Conservation (phyloP, 139 green algal genomes). For the Penium margaritaceum region DNA sequence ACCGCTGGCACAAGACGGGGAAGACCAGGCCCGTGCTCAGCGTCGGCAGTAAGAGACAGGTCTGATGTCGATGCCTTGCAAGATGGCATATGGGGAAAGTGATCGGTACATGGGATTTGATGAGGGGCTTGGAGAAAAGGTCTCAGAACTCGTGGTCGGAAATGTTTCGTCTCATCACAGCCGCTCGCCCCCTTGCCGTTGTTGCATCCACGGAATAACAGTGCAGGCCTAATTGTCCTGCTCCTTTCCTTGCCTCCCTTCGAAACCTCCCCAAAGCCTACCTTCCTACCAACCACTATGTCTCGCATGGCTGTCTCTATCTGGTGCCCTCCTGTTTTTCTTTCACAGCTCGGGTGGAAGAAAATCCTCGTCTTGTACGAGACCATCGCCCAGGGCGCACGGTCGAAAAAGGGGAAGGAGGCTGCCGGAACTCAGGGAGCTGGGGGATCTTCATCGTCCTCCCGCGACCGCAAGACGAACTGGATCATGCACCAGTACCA, state of each 20-base stretch:
- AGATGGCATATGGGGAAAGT: too few species aligned
- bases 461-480: slow-evolving; percentile 10
- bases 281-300: too few species aligned
- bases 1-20: slow-evolving; percentile 36
- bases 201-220: too few species aligned
- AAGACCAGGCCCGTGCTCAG: slow-evolving; percentile 23
- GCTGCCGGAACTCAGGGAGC: not conserved
- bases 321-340: not conserved
- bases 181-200: too few species aligned
- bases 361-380: slow-evolving; percentile 36
- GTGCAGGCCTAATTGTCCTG: too few species aligned
- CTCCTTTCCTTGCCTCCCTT: too few species aligned
- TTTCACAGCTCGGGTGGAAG: slow-evolving; percentile 14
- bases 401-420: not conserved
- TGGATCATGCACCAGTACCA: slow-evolving; percentile 38
- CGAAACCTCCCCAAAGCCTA: too few species aligned
- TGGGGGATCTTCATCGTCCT: not conserved
- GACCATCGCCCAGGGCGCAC: not conserved
- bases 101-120: too few species aligned
- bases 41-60: not conserved
- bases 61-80: not conserved
- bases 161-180: too few species aligned
- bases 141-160: too few species aligned
- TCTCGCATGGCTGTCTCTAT: too few species aligned
- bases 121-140: too few species aligned